Base-by-base conservation (phyloP, 179 eudicot genomes). In the Actinidia polygama region DNA sequence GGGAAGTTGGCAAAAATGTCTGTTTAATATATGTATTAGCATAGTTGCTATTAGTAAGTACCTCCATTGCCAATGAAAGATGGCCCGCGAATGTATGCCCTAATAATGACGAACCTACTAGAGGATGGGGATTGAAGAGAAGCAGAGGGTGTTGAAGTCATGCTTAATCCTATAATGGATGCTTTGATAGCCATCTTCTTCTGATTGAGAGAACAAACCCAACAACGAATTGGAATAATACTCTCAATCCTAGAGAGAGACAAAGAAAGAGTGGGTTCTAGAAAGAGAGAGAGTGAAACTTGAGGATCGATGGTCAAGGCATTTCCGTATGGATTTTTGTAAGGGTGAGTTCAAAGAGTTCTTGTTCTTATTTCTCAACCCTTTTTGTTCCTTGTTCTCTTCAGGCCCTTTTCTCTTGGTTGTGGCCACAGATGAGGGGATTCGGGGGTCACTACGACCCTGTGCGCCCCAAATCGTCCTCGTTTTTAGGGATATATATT, bases 61-160 rank as follows among this genome's bases (percentile, higher is more conserved):
- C 90, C 90, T 84, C 86, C 83, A 69, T 30, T 57, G 54, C 87
- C 87, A 23, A 77, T 75, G 62, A 84, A 84, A 36, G 87, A 68
- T 4, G 67, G 36, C 18, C 40, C 58, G 79, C 57, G 67, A 76
- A 15, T 26, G 19, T 73, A 77, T 12, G 82, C 59, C 83, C 81
- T 73, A 24, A 82, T 67, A 64, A 83, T 19, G 70, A 85, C 57
- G 73, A 80, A 59, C 73, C 86, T 77, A 59, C 58, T 73, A 55
- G 68, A 62, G 63, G 85, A 59, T 64, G 85, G 62, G n/a, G 70
- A 15, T 70, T 66, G 75, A n/a, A 63, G 80, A 9, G 89, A 85
- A 69, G 64, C 83, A 47, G 91, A 81, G 21, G 86, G 77, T 53
- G 86, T 36, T 10, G 84, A 63, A 47, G 81, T 82, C 91, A 89